phyloP scores from a whole-genome alignment of 805 yeast species.

The Spathaspora sp. region DNA sequence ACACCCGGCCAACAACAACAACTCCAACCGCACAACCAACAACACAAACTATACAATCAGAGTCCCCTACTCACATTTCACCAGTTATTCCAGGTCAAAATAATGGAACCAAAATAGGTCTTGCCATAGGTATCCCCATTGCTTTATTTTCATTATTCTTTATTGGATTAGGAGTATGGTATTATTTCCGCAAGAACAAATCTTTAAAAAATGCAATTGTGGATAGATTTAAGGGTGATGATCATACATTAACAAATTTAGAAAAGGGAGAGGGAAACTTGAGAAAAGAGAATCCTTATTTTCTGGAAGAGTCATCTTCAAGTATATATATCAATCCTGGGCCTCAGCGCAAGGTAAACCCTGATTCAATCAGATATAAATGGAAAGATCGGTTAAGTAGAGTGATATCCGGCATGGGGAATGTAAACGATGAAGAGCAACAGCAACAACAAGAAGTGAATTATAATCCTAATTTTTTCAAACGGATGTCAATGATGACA shows the following conservation, averaged over 20 bases:
- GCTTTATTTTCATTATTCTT: constrained; percentile 23
- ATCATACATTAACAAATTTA: background rate
- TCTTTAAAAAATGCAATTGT: constrained; percentile 7
- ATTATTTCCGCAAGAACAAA: constrained; percentile 13
- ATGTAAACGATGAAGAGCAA: constrained; percentile 4
- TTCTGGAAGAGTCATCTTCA: background rate
- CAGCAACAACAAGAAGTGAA: background rate
- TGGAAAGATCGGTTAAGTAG: constrained; percentile 21
- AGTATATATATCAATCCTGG: background rate
- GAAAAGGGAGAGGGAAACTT: background rate
- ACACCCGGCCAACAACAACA: background rate
- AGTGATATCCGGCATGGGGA: constrained; percentile 19
- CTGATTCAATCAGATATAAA: constrained; percentile 13
- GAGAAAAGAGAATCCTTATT: background rate
- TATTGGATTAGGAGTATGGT: constrained; percentile 17
- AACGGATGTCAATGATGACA: constrained; percentile 15
- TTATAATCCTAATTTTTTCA: background rate
- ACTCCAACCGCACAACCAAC: background rate
- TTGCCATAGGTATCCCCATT: constrained; percentile 30
- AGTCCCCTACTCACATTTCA: background rate
- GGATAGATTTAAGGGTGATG: constrained; percentile 3
- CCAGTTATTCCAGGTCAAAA: background rate
- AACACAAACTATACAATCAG: background rate
- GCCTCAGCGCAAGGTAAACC: constrained; percentile 7
- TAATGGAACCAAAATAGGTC: constrained; percentile 19